phyloP scores from a whole-genome alignment of 768 basidiomycete genomes.

The Sporobolomyces pararoseus region DNA sequence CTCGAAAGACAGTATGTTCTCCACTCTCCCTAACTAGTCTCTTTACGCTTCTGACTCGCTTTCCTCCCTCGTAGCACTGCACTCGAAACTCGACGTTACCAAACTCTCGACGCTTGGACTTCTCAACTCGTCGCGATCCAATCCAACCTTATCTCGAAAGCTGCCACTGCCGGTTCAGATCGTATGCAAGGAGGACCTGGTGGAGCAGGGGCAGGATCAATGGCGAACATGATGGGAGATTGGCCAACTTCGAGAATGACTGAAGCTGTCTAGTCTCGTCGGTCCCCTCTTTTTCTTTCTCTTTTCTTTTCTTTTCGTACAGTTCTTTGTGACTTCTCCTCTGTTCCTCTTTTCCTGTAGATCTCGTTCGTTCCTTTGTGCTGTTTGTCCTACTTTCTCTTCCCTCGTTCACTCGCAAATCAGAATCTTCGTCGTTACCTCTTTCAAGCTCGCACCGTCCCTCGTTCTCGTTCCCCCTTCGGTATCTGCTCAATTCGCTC shows the following conservation, averaged over 20 bases:
- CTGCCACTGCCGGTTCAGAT: constrained; percentile 24
- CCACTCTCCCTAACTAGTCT: not conserved
- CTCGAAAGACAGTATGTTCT: constrained; percentile 50
- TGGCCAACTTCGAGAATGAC: not conserved
- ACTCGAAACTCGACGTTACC: constrained; percentile 79
- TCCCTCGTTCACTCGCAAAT: no score
- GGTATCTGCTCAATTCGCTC: no score
- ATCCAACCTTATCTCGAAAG: constrained; percentile 69
- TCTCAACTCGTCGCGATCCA: constrained; percentile 74
- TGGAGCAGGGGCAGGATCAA: not conserved
- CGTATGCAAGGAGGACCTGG: constrained; percentile 14
- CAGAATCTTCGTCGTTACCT: no score
- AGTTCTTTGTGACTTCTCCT: not conserved
- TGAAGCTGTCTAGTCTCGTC: not conserved
- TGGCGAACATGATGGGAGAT: not conserved
- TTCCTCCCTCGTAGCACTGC: no score
- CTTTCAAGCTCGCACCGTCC: no score
- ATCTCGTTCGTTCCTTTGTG: not conserved
- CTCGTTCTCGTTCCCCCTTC: no score
- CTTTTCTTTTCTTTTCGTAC: not conserved
- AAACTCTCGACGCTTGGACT: constrained; percentile 75
- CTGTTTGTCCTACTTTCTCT: no score
- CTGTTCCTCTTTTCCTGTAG: not conserved
- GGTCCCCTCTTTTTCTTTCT: not conserved
- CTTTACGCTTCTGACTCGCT: no score